Evolutionary conservation across 805 yeast species (phyloP), one percentile per base, ranked within the genome.

Genomic region (Brettanomyces sp.): DNA sequence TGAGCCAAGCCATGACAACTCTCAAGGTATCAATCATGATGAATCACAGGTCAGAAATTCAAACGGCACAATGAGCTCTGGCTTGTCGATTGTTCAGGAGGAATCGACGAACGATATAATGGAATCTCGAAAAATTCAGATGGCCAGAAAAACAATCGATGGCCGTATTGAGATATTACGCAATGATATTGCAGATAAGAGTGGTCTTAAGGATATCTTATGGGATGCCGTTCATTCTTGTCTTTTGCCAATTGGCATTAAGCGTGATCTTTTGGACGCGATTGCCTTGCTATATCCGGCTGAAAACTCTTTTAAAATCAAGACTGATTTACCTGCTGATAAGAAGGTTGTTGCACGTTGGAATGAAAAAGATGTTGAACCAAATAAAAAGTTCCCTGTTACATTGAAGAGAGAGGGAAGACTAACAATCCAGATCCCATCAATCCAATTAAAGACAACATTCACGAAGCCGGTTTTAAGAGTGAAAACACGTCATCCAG

Each of bases 211-310:
- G 45, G 55, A 58, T 2, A 73, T 74, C 7, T 54, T 93, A 1
- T 89, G 96, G 96, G 69, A 73, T 39, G 70, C 80, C 8, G 60
- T 89, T 7, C 84, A 81, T 53, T 70, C 84, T 0, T 78, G 84
- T 2, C 60, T 81, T 24, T 49, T 82, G 18, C 73, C 84, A 11
- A 63, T 86, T 2, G 65, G 74, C 38, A 80, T 80, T 33, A 77
- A 80, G 52, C 71, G 90, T 47, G 62, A 72, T 34, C 56, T 91
- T 7, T 80, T 85, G 52, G 84, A 79, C 47, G 56, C 86, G 3
- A 69, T 85, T 44, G 77, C 79, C 38, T 73, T 91, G 7, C 63
- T 91, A 25, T 85, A 78, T 54, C 74, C 74, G 36, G 76, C 89
- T 5, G 63, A 67, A 30, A 81, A 84, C 50, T 69, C 77, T 2